Evolutionary conservation across 805 yeast genomes (phyloP).

Genomic region (Ogataea ramenticola): DNA sequence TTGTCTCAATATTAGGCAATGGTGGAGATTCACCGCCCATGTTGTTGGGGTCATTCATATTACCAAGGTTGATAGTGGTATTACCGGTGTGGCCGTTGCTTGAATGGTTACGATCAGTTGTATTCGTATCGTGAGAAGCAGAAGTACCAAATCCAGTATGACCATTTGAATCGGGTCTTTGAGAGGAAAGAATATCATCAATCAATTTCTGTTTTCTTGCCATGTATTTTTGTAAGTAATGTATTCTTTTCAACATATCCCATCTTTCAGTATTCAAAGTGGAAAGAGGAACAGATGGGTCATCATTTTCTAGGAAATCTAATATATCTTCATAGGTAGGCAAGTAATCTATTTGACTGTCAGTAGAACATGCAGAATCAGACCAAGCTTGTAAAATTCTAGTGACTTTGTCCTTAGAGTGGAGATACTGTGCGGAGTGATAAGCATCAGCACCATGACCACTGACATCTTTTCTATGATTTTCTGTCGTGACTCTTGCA

Average conservation of each 20-base stretch:
- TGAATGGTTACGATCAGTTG: too few species aligned
- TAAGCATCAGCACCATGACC: conserved; percentile 71
- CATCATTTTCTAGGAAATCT: conserved; percentile 45
- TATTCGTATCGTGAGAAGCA: neutral
- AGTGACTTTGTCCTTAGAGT: conserved; percentile 47
- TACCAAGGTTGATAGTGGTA: too few species aligned
- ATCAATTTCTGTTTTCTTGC: neutral
- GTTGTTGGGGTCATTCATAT: neutral
- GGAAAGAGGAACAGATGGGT: conserved; percentile 22
- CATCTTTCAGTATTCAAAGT: conserved; percentile 52
- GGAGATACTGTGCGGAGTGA: conserved; percentile 36
- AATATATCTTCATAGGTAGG: conserved; percentile 54
- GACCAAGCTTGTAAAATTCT: conserved; percentile 53
- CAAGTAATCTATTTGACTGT: conserved; percentile 32
- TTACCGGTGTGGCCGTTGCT: too few species aligned
- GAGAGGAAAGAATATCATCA: neutral
- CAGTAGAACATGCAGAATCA: conserved; percentile 29
- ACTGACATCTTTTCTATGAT: conserved; percentile 63
- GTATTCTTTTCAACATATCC: conserved; percentile 62
- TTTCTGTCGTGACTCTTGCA: conserved; percentile 62
- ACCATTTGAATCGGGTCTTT: neutral
- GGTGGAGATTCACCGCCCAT: neutral
- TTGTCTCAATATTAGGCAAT: neutral
- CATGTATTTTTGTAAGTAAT: conserved; percentile 62
- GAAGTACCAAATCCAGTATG: neutral